These are phyloP conservation scores for Amanita polypyramis DNA, from an alignment of 768 basidiomycete species.

Conservation along the genomic window DNA sequence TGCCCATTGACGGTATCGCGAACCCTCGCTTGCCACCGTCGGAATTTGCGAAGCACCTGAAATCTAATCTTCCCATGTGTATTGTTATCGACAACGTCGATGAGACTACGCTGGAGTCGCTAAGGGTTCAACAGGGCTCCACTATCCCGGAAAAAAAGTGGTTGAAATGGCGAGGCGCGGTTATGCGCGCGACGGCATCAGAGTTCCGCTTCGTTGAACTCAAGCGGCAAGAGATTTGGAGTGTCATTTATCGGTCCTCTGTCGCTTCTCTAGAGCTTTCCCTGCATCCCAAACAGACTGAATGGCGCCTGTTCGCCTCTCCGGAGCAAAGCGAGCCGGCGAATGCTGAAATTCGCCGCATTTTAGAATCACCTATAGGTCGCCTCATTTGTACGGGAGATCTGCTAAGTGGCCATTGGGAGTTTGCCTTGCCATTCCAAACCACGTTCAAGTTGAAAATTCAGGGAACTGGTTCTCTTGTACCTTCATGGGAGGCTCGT, in stretches of 20 bases:
- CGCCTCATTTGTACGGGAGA: constrained; percentile 47
- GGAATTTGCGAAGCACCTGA: constrained; percentile 67
- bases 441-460: constrained; percentile 51
- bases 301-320: constrained; percentile 80
- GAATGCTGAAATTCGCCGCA: constrained; percentile 67
- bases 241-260: constrained; percentile 64
- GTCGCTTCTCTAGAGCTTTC: constrained; percentile 64
- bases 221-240: constrained; percentile 86
- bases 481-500: constrained; percentile 78
- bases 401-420: constrained; percentile 67
- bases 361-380: constrained; percentile 69
- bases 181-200: constrained; percentile 41
- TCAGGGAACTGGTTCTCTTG: constrained; percentile 52
- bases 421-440: constrained; percentile 62
- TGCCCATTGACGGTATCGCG: constrained; percentile 36
- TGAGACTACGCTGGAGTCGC: constrained; percentile 36
- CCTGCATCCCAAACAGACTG: constrained; percentile 65
- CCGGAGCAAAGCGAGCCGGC: constrained; percentile 60
- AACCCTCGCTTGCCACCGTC: constrained; percentile 60
- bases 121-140: constrained; percentile 29
- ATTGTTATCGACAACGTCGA: constrained; percentile 46
- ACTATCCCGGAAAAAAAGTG: constrained; percentile 48
- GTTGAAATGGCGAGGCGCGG: constrained; percentile 60
- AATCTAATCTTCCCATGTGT: constrained; percentile 81
- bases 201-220: constrained; percentile 78